Conservation (phyloP, 768 basidiomycete species). For the Mycena vitilis region DNA sequence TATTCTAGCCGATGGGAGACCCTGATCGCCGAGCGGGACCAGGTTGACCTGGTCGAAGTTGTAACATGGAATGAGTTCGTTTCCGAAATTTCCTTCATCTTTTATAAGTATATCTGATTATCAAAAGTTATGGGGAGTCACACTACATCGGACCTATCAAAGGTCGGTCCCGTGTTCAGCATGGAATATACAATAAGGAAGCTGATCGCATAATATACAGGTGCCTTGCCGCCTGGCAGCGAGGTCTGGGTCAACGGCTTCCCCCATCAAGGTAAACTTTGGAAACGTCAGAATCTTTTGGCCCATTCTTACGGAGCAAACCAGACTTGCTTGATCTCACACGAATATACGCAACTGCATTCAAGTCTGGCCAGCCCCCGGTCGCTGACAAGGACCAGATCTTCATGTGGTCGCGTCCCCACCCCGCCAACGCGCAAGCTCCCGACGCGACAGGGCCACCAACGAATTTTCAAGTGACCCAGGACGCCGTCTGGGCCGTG, state of each 20-base stretch:
- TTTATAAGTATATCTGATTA: neutral
- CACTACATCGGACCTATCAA: slow-evolving; percentile 86
- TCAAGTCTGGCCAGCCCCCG: slow-evolving; percentile 77
- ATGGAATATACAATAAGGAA: no score
- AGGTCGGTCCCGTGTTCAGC: slow-evolving; percentile 40
- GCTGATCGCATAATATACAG: no score
- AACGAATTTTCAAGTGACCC: slow-evolving; percentile 65
- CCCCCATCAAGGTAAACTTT: slow-evolving; percentile 58
- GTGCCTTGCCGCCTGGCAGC: slow-evolving; percentile 74
- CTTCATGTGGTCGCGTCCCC: slow-evolving; percentile 78
- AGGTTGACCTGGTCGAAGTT: slow-evolving; percentile 70
- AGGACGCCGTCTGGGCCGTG: slow-evolving; percentile 78
- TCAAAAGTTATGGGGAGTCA: slow-evolving; percentile 61
- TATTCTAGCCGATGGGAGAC: slow-evolving; percentile 77
- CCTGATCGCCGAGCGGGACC: slow-evolving; percentile 65
- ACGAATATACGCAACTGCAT: slow-evolving; percentile 74
- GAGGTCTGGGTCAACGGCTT: slow-evolving; percentile 80
- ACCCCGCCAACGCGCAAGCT: slow-evolving; percentile 65
- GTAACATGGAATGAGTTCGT: slow-evolving; percentile 73
- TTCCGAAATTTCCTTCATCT: neutral
- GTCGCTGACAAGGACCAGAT: slow-evolving; percentile 68
- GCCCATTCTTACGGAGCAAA: neutral
- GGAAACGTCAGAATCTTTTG: slow-evolving; percentile 24
- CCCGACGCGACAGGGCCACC: slow-evolving; percentile 68
- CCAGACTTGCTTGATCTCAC: slow-evolving; percentile 75